phyloP scores from a whole-genome alignment of 495 filamentous ascomycete species.

The Tuber brumale region DNA sequence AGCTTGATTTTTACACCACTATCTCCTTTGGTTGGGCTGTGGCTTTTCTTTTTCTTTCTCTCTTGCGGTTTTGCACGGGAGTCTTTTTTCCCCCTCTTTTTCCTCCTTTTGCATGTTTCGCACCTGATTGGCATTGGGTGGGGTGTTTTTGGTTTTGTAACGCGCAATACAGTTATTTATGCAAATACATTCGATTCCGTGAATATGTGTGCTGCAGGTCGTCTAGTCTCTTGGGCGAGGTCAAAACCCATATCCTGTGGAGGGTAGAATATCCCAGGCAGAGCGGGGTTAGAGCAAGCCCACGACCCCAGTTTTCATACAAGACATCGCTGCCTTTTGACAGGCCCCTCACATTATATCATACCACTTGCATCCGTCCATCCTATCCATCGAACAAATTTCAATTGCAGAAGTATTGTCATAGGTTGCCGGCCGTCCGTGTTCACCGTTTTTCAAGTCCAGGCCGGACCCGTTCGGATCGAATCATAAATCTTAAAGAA shows the following conservation, averaged over 20 bases:
- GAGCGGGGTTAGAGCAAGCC: background rate
- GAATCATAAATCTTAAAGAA: background rate
- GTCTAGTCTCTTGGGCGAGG: background rate
- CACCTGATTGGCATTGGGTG: background rate
- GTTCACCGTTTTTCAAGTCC: background rate
- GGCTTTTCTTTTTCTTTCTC: background rate
- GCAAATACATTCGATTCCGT: background rate
- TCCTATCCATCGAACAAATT: background rate
- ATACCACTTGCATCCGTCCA: background rate
- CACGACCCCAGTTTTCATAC: background rate
- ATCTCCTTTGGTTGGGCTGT: background rate
- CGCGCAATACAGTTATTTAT: background rate
- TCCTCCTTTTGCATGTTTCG: background rate
- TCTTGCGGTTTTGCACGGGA: background rate
- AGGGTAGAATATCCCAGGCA: background rate
- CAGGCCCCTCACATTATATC: background rate
- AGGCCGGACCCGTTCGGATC: background rate
- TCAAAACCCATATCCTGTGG: background rate
- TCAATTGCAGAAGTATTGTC: background rate
- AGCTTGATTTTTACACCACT: background rate
- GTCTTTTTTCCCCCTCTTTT: background rate
- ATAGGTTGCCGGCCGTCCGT: background rate
- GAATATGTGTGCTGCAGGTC: background rate
- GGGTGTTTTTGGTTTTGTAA: background rate
- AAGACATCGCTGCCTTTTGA: background rate